Evolutionary conservation across 768 basidiomycete genomes (phyloP).

Genomic region (Tremella mesenterica): DNA sequence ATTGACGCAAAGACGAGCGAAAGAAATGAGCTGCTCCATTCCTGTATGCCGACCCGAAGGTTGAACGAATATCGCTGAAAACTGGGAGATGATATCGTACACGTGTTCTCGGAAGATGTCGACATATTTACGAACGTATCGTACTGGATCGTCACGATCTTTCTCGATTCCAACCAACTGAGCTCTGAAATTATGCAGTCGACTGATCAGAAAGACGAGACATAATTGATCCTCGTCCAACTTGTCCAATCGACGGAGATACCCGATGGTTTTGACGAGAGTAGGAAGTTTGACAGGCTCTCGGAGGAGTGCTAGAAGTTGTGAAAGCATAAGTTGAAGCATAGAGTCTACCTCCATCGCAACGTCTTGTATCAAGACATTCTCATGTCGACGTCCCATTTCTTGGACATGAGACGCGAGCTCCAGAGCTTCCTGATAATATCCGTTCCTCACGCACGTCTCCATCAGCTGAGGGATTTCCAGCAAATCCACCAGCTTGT

Average conservation of each 20-base stretch:
- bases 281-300: conserved; percentile 82
- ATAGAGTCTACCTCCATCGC: conserved; percentile 48
- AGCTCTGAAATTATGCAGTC: conserved; percentile 57
- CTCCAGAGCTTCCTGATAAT: conserved; percentile 84
- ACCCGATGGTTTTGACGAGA: conserved; percentile 80
- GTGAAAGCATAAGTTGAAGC: conserved; percentile 55
- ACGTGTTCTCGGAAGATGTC: conserved; percentile 87
- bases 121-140: conserved; percentile 75
- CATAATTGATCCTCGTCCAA: conserved; percentile 68
- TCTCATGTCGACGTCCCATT: conserved; percentile 49
- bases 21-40: conserved; percentile 54
- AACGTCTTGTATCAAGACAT: conserved; percentile 51
- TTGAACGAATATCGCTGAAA: conserved; percentile 74
- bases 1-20: conserved; percentile 49
- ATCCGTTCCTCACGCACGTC: conserved; percentile 84
- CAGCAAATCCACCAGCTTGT: conserved; percentile 82
- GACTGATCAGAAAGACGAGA: conserved; percentile 69
- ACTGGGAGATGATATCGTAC: conserved; percentile 85
- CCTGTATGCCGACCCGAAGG: conserved; percentile 50
- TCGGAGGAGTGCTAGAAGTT: conserved; percentile 67
- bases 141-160: conserved; percentile 62
- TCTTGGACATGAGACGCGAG: conserved; percentile 63
- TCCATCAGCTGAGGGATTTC: conserved; percentile 85
- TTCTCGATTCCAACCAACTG: conserved; percentile 54
- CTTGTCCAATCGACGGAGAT: conserved; percentile 72